Evolutionary conservation across 1,284 basidiomycete genomes (phyloP).

Genomic region (Caloboletus firmus): DNA sequence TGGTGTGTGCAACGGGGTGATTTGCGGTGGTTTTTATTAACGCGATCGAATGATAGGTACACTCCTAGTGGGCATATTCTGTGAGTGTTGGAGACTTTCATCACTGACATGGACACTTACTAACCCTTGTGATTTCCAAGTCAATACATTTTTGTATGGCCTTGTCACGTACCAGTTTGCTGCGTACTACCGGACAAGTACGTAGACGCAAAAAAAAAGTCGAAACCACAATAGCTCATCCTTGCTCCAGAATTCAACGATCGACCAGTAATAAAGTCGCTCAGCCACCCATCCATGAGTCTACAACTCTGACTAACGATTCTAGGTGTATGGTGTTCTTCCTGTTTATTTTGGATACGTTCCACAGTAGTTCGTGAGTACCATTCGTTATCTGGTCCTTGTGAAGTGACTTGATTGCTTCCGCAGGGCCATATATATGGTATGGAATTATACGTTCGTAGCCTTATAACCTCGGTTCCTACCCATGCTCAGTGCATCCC

Average conservation of each 20-base stretch:
- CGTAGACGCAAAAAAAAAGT: conserved; percentile 16
- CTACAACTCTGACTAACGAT: neutral
- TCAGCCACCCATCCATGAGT: neutral
- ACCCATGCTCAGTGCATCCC: neutral
- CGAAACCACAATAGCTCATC: neutral
- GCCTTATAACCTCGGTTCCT: neutral
- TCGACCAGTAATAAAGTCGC: conserved; percentile 25
- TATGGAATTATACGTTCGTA: conserved; percentile 20
- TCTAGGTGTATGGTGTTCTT: conserved; percentile 39
- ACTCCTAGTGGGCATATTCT: conserved; percentile 41
- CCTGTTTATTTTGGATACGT: conserved; percentile 46
- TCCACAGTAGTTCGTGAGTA: conserved; percentile 41
- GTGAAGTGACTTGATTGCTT: neutral
- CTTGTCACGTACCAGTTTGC: conserved; percentile 51
- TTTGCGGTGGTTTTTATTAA: neutral
- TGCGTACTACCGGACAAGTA: conserved; percentile 43
- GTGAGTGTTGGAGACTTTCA: conserved; percentile 25
- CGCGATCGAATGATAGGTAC: conserved; percentile 29
- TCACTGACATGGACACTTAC: neutral
- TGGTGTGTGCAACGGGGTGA: conserved; percentile 1
- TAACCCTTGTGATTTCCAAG: conserved; percentile 23
- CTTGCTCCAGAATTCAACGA: conserved; percentile 44
- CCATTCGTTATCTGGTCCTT: neutral
- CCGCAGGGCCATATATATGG: conserved; percentile 17
- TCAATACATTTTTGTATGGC: conserved; percentile 54